These are phyloP conservation scores for Aureobasidium musti DNA, from an alignment of 2,329 filamentous ascomycete species.

Conservation along the genomic window DNA sequence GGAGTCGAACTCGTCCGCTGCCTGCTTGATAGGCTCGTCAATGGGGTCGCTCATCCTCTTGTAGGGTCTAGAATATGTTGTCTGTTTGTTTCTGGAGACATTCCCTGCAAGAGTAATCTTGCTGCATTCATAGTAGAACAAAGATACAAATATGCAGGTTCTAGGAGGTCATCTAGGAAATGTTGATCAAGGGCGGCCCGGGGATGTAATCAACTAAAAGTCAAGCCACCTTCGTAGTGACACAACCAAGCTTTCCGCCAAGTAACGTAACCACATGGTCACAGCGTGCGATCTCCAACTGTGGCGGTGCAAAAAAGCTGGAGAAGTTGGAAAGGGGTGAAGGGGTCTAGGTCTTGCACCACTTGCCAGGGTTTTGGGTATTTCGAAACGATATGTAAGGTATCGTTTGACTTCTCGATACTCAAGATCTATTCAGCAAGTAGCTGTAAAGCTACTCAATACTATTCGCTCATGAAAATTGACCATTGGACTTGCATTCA, in stretches of 20 bases:
- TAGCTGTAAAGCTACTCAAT: no score
- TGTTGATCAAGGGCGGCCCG: neutral
- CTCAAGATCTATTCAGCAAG: no score
- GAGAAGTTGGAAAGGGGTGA: neutral
- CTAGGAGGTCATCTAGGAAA: constrained; percentile 2
- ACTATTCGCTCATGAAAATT: no score
- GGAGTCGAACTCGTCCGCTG: constrained; percentile 50
- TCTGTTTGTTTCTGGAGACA: neutral
- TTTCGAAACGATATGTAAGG: no score
- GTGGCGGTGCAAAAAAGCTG: constrained; percentile 5
- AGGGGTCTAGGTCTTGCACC: no score
- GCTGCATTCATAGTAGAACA: neutral
- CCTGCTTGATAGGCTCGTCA: constrained; percentile 52
- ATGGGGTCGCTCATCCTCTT: constrained; percentile 55
- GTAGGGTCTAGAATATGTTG: neutral
- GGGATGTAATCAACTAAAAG: neutral
- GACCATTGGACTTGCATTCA: no score
- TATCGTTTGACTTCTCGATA: no score
- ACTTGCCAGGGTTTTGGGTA: no score
- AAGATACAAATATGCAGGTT: neutral
- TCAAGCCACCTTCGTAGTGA: constrained; percentile 18
- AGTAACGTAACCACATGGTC: constrained; percentile 14
- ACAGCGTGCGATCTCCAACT: neutral
- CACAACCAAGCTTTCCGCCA: constrained; percentile 16
- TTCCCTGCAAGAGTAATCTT: neutral